Base-by-base conservation (phyloP, 176 grass and related monocot species). In the Cenchrus purpureus region DNA sequence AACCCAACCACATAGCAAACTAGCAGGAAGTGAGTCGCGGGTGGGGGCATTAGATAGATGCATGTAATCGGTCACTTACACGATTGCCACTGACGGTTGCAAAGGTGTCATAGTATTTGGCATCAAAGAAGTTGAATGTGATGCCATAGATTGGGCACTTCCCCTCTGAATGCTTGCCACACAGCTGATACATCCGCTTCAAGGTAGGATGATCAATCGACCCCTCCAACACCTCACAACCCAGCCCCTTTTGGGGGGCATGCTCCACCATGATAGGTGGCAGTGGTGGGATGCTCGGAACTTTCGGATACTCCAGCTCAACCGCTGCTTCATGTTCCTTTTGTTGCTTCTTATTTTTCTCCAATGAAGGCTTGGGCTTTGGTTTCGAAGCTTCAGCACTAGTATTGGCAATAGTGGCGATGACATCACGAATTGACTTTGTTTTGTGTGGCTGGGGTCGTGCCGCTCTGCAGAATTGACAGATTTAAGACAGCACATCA, bases 111-210 rank as follows among this genome's bases (percentile, higher is more conserved):
- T 95, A 98, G 80, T 95, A 98, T 76, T 91, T 87, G 17, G 88
- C 93, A 49, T 98, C 96, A 65, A 98, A 57, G 93, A 98, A 98
- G 79, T 98, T 98, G 83, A 98, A 98, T 52, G 87, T 86, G 69
- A 98, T 95, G 71, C 93, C 93, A 40, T 98, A 98, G 70, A 95
- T 86, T 53, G 96, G 96, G 58, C 85, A 79, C 81, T 92, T 95
- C n/a, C 95, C 96, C 84, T 98, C 93, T 20, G 78, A 80, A 64
- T 90, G 84, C 84, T 84, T 91, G 81, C 89, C 93, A 83, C 83
- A 86, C 8, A 86, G 74, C 84, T 91, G 91, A 63, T 98, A 98
- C 61, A 94, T 86, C 48, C 91, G 80, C 85, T 90, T 92, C 84
- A 82, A 86, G 70, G 69, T 86, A 70, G 96, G 58, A 58, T 45